A percentile compares a stretch with the other conserved stretches of the same genome.
These are phyloP conservation scores for Hypoxylon sp. DNA, from an alignment of 2,329 filamentous ascomycete species.

Conservation along the genomic window DNA sequence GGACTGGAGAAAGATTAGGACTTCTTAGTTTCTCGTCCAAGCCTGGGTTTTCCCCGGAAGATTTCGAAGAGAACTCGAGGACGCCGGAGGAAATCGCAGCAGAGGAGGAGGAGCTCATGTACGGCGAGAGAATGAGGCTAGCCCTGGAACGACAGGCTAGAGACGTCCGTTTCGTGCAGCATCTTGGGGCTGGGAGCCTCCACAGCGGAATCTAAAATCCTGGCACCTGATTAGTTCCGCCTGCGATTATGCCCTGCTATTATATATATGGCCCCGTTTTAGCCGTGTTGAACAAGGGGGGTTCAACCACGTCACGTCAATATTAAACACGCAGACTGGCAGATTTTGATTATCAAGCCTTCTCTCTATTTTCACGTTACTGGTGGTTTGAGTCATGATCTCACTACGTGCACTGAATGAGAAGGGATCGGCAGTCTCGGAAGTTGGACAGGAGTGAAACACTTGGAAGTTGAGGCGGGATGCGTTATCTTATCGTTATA, in stretches of 20 bases:
- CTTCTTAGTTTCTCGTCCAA: slow-evolving; percentile 74
- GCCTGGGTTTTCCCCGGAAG: slow-evolving; percentile 64
- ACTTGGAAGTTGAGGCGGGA: slow-evolving; percentile 38
- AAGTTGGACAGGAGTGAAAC: slow-evolving; percentile 30
- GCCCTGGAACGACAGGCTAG: slow-evolving; percentile 84
- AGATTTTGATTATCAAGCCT: slow-evolving; percentile 28
- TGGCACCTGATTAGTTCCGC: slow-evolving; percentile 32
- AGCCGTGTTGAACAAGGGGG: slow-evolving; percentile 23
- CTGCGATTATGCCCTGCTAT: slow-evolving; percentile 15
- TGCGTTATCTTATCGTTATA: slow-evolving; percentile 42
- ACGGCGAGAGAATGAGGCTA: slow-evolving; percentile 79
- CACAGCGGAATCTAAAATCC: slow-evolving; percentile 42
- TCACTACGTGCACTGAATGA: slow-evolving; percentile 33
- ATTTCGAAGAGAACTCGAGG: slow-evolving; percentile 65
- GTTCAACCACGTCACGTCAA: slow-evolving; percentile 39
- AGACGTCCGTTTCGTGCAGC: slow-evolving; percentile 81
- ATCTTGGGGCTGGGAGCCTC: slow-evolving; percentile 69
- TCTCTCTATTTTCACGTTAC: slow-evolving; percentile 6
- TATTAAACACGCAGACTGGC: slow-evolving; percentile 23
- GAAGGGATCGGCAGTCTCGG: slow-evolving; percentile 43
- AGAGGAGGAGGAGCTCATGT: slow-evolving; percentile 71
- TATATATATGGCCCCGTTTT: slow-evolving; percentile 21
- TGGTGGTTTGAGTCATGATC: slow-evolving; percentile 36
- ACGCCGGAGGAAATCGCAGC: slow-evolving; percentile 64
- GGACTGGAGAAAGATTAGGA: slow-evolving; percentile 89